Conservation (phyloP, 164 flowering plant species). For the Malania oleifera region DNA sequence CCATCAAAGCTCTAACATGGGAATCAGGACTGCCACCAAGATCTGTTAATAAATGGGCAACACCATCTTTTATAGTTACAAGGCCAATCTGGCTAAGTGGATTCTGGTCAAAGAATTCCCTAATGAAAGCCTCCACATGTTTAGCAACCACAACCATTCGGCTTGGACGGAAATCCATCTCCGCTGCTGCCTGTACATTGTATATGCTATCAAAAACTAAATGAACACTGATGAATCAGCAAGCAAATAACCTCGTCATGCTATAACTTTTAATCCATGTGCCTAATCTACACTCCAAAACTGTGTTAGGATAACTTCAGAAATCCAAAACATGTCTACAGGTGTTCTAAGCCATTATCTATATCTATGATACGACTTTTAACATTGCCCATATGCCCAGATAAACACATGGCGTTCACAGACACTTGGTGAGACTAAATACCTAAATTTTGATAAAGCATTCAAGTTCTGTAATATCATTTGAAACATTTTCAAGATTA, state of each 20-base stretch:
- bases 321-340: no score
- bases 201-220: constrained; percentile 9
- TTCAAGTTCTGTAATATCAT: no score
- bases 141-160: constrained; percentile 81
- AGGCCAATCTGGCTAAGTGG: constrained; percentile 89
- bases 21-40: constrained; percentile 97
- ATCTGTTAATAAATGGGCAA: constrained; percentile 80
- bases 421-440: no score
- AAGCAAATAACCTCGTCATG: background rate
- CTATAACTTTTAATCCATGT: background rate
- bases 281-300: background rate
- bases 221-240: background rate
- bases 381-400: no score
- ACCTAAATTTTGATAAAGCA: no score
- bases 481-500: no score
- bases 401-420: no score
- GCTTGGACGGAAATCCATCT: constrained; percentile 78
- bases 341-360: no score
- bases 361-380: no score
- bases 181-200: constrained; percentile 73
- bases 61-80: constrained; percentile 75
- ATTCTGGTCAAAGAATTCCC: constrained; percentile 97
- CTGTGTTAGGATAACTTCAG: no score
- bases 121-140: constrained; percentile 73
- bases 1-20: constrained; percentile 76